phyloP scores from a whole-genome alignment of 2,329 filamentous ascomycete genomes.

The Colletotrichum falcatum region DNA sequence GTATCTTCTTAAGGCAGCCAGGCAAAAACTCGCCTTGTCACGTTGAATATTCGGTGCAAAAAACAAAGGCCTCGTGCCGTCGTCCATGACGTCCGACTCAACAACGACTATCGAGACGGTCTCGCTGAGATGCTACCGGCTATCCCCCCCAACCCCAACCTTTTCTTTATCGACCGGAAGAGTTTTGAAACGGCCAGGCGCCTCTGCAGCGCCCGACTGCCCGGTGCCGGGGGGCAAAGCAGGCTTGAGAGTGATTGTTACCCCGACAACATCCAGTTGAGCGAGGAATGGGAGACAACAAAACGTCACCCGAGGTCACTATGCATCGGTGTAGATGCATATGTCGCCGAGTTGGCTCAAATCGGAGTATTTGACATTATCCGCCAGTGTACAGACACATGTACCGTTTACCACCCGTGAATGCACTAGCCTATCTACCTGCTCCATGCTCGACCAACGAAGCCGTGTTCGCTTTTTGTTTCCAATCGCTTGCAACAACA shows the following conservation, averaged over 20 bases:
- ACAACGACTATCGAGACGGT: background rate
- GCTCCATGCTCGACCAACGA: background rate
- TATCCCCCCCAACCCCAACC: fast-evolving
- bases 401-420: conserved; percentile 38
- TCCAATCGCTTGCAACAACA: conserved; percentile 7
- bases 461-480: conserved; percentile 25
- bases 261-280: background rate
- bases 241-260: background rate
- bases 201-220: background rate
- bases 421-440: conserved; percentile 29
- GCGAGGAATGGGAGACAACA: background rate
- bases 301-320: too few species aligned
- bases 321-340: too few species aligned
- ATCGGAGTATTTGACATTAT: conserved; percentile 26
- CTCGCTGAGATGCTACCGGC: background rate
- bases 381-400: conserved; percentile 21
- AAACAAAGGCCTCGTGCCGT: background rate
- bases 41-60: background rate
- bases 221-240: background rate
- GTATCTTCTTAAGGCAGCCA: too few species aligned
- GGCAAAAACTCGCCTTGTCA: background rate
- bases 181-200: background rate
- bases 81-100: background rate
- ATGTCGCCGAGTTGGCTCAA: background rate
- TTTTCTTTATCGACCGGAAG: background rate